Conservation (phyloP, 306 rosid species). For the Ziziphus jujuba region DNA sequence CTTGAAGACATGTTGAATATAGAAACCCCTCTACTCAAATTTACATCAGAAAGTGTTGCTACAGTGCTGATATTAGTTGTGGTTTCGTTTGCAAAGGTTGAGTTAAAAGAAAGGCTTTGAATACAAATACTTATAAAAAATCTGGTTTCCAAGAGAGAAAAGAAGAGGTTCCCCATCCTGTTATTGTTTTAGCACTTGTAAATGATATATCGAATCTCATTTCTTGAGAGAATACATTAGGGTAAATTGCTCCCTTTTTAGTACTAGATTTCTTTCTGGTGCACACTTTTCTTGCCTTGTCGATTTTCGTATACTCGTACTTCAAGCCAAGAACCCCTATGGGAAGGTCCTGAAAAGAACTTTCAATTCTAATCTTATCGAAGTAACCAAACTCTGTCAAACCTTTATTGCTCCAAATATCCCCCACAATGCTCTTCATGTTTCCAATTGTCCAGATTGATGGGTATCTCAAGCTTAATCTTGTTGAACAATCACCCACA, state of each 20-base stretch:
- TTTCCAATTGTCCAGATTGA: conserved; percentile 52
- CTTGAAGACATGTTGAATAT: neutral
- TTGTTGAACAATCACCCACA: conserved; percentile 57
- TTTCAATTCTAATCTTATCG: conserved; percentile 33
- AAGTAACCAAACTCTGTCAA: conserved; percentile 36
- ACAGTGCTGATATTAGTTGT: conserved; percentile 31
- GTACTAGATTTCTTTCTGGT: conserved; percentile 11
- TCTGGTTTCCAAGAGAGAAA: conserved; percentile 37
- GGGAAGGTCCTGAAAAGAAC: neutral
- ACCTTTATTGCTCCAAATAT: conserved; percentile 60
- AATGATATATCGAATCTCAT: conserved; percentile 47
- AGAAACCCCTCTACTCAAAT: neutral
- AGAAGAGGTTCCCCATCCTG: conserved; percentile 29
- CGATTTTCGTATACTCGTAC: conserved; percentile 51
- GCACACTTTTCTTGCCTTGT: conserved; percentile 36
- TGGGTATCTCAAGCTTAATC: conserved; percentile 42
- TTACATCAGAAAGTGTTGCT: neutral
- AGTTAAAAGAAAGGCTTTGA: neutral
- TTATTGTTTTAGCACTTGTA: conserved; percentile 11
- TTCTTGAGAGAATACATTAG: conserved; percentile 24
- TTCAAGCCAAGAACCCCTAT: conserved; percentile 11
- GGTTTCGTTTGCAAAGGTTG: neutral
- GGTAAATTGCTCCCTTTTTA: conserved; percentile 20
- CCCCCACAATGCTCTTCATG: conserved; percentile 39
- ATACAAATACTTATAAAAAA: neutral